Evolutionary conservation across 139 green algal genomes (phyloP), one percentile per base, ranked within the genome.

Genomic region (Coccomyxa sp.): DNA sequence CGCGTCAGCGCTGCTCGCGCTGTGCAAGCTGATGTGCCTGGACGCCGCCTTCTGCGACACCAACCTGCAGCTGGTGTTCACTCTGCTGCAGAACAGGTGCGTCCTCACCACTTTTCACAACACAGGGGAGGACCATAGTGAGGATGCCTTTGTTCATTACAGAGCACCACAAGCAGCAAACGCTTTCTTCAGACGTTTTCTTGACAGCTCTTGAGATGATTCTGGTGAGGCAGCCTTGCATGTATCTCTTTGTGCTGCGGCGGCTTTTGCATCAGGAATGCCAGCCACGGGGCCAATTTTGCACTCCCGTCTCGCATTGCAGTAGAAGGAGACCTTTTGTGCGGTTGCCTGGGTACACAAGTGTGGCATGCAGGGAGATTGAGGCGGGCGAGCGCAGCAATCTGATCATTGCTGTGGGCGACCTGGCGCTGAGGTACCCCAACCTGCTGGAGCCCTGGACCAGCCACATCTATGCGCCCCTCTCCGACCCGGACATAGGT

Each of bases 381-480:
- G 84, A 91, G 58, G 27, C 81, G 7, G 33, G 38, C 12, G 74
- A 96, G 74, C 84, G 94, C 27, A 89, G 83, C 83, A 96, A 92
- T 87, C 81, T 95, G 77, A 85, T 97, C 41, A 88, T 98, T 40
- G 90, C 95, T 0, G 70, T 98, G 38, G 94, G 92, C 8, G 95
- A 98, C 87, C 88, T 99, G 76, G 89, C 91, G 0, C 88, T 95
- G 70, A 88, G 95, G 70, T 97, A 92, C 81, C 95, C 95, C 70
- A 99, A 99, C 83, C 70, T 91, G 70, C 76, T 98, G 68, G 95
- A 99, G 86, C 95, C 95, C 7, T 99, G 91, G 91, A 98, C 95
- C 0, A 77, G 82, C 38, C 82, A 91, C 81, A 90, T 98, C 58
- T 99, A 98, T 82, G 54, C 68, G 1, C 84, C 87, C 0, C 91